A percentile compares a stretch with the other conserved stretches of the same genome.
These are phyloP conservation scores for Odonthalia washingtoniensis DNA, from an alignment of 31 red algal genomes.

Conservation along the genomic window DNA sequence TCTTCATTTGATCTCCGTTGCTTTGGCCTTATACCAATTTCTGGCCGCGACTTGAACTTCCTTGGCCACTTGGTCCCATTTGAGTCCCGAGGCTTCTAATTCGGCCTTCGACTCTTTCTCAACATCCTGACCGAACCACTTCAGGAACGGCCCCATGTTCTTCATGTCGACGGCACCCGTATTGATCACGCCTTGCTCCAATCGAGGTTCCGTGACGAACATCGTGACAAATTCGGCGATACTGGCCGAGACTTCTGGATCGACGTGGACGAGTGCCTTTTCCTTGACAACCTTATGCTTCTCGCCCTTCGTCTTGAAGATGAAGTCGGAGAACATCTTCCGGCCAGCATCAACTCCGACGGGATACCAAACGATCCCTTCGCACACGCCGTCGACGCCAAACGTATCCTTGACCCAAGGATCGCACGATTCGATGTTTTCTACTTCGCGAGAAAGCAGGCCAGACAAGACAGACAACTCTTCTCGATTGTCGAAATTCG, in stretches of 20 bases:
- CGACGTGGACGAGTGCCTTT: conserved; percentile 3
- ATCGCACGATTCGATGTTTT: background rate
- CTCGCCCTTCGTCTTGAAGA: conserved; percentile 26
- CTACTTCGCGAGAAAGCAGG: background rate
- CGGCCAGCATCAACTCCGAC: background rate
- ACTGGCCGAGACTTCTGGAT: background rate
- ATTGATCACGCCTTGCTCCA: conserved; percentile 12
- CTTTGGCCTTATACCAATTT: conserved; percentile 5
- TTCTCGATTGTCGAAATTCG: conserved; percentile 2
- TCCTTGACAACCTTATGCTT: conserved; percentile 7
- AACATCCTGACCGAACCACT: conserved; percentile 13
- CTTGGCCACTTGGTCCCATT: conserved; percentile 17
- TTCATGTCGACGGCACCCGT: background rate
- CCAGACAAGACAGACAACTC: background rate
- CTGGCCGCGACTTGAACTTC: background rate
- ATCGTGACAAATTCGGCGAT: conserved; percentile 6
- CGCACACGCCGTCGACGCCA: conserved; percentile 6
- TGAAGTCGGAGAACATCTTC: background rate
- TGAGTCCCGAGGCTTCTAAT: conserved; percentile 8
- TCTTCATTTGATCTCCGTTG: background rate
- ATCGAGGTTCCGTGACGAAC: conserved; percentile 2
- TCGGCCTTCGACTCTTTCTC: background rate
- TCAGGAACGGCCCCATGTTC: conserved; percentile 5
- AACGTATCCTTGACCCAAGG: conserved; percentile 1
- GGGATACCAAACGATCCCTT: conserved; percentile 5